Base-by-base conservation (phyloP, 371 early-diverging fungal genomes). In the Apophysomyces trapeziformis region DNA sequence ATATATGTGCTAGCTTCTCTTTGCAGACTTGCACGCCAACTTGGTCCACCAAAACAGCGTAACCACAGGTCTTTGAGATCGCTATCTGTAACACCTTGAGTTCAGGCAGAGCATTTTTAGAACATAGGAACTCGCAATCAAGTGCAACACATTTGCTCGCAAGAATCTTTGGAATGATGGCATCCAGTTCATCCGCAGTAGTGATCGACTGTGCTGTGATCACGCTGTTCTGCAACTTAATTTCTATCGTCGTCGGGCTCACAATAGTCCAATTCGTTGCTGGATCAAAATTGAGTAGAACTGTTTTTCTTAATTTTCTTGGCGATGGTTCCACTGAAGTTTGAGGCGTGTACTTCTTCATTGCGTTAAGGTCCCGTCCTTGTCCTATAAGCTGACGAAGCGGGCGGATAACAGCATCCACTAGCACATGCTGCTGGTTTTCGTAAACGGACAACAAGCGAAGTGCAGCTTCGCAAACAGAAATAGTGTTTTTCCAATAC, bases 61-160 rank as follows among this genome's bases (percentile, higher is more conserved):
- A 80, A 0, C 82, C 84, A 13, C 65, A 57, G 0, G 60, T 65
- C 0, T 60, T 41, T 0, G 80, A 78, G 0, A 76, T 73, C 1
- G 77, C 83, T 13, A 83, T 64, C 38, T 83, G 83, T 8, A 83
- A 16, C 9, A 80, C 59, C 41, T 83, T 78, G 0, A 83, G 68
- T 45, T 75, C 71, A 18, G 83, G 80, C 7, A 61, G 12, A 5
- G 41, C 37, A 1, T 73, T 76, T 45, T 80, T 78, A 3, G 64
- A 4, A 0, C 70, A 69, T 18, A 76, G 44, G 14, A 83, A 79
- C 54, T 83, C 83, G 60, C 83, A 83, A 46, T 83, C 83, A 6
- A 83, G 18, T 3, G 77, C 70, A 36, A 76, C 59, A 35, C 45
- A 68, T 0, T 45, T 2, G 8, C 63, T 60, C 1, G 61, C 7